A percentile compares a stretch with the other conserved stretches of the same genome.
phyloP scores from a whole-genome alignment of 108 stramenopile genomes.

The Epipyxis sp. region DNA sequence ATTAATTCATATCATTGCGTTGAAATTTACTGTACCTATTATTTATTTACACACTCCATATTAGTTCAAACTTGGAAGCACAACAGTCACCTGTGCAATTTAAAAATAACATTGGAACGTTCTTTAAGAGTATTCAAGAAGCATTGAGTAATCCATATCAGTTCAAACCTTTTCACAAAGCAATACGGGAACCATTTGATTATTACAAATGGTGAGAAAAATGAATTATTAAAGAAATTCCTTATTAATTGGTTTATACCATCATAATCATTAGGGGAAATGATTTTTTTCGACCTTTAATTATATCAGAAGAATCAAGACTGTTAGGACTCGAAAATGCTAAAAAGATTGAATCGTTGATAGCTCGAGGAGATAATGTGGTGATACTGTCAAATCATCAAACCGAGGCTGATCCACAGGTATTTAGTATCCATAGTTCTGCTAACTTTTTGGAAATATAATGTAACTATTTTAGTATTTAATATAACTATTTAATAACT shows the following conservation, averaged over 20 bases:
- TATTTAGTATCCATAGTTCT: background rate
- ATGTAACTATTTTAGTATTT: too few species aligned
- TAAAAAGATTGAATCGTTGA: slow-evolving; percentile 61
- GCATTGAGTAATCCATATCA: background rate
- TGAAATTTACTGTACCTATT: too few species aligned
- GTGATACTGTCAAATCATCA: slow-evolving; percentile 91
- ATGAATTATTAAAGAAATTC: background rate
- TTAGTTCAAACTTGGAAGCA: background rate
- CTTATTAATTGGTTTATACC: background rate
- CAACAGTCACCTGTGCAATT: background rate
- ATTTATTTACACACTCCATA: too few species aligned
- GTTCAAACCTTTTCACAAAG: background rate
- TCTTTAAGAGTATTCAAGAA: background rate
- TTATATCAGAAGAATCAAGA: slow-evolving; percentile 67
- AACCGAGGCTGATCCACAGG: slow-evolving; percentile 90
- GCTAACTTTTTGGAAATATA: background rate
- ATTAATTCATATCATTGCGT: too few species aligned
- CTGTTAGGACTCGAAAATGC: slow-evolving; percentile 74
- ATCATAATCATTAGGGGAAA: slow-evolving; percentile 56
- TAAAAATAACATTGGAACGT: background rate
- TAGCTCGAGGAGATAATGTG: slow-evolving; percentile 80
- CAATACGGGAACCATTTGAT: background rate
- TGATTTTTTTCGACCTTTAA: slow-evolving; percentile 80
- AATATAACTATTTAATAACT: too few species aligned
- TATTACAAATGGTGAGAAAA: slow-evolving; percentile 6